Percentiles rank a stretch among this genome's conserved stretches.
These are phyloP conservation scores for Boletellus ananas DNA, from an alignment of 768 basidiomycete genomes.

Conservation along the genomic window DNA sequence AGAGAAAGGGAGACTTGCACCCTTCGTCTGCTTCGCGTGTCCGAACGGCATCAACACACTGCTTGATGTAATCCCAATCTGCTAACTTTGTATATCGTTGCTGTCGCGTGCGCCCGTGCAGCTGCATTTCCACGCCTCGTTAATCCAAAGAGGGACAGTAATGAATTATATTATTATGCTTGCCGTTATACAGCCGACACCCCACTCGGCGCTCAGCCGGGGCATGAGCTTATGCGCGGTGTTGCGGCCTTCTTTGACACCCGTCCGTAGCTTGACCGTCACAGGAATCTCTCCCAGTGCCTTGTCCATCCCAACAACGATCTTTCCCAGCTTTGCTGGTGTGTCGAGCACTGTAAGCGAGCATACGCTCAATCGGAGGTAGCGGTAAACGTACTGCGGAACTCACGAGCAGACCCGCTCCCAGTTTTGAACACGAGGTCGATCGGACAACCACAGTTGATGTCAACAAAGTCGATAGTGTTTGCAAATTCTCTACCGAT, in stretches of 20 bases:
- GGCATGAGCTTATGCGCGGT: constrained; percentile 90
- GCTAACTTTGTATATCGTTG: constrained; percentile 91
- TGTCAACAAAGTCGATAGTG: constrained; percentile 84
- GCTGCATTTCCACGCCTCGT: constrained; percentile 38
- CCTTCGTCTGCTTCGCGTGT: constrained; percentile 66
- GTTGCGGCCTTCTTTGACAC: constrained; percentile 85
- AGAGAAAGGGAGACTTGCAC: constrained; percentile 40
- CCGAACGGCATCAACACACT: constrained; percentile 80
- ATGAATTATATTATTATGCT: neutral
- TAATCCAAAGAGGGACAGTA: neutral
- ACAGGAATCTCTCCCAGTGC: constrained; percentile 90
- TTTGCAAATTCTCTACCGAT: constrained; percentile 64
- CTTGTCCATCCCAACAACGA: constrained; percentile 85
- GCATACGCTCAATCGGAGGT: neutral
- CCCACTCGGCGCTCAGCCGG: constrained; percentile 55
- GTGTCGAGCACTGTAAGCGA: constrained; percentile 71
- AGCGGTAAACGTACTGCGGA: neutral
- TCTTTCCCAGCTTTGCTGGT: constrained; percentile 77
- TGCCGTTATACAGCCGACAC: constrained; percentile 44
- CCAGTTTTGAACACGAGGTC: constrained; percentile 92
- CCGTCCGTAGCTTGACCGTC: constrained; percentile 88
- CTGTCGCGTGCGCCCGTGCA: constrained; percentile 94
- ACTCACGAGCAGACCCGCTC: constrained; percentile 84
- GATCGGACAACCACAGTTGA: constrained; percentile 97
- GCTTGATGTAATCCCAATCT: constrained; percentile 92